Evolutionary conservation across 2,329 filamentous ascomycete species (phyloP).

Genomic region (Penicillium sp.): DNA sequence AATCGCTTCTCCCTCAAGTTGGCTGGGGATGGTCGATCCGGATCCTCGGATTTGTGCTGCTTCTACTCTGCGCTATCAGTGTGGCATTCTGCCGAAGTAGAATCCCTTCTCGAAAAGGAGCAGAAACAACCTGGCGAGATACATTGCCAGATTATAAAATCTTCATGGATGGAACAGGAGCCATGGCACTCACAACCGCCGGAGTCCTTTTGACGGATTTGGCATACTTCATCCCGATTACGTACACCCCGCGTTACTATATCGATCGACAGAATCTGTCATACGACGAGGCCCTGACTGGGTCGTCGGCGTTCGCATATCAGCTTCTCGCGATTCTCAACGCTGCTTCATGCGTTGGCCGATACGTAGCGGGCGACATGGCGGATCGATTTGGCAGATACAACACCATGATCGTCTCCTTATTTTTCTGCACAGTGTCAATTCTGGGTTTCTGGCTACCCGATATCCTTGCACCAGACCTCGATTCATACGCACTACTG

Average conservation of each 20-base stretch:
- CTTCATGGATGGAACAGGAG: background rate
- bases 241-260: background rate
- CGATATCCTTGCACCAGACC: background rate
- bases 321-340: slow-evolving; percentile 1
- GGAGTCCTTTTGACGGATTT: background rate
- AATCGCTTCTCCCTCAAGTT: slow-evolving; percentile 21
- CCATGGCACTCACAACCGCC: background rate
- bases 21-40: slow-evolving; percentile 32
- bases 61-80: background rate
- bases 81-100: background rate
- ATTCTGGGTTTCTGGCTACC: background rate
- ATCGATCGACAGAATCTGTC: background rate
- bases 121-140: background rate
- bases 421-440: slow-evolving; percentile 43
- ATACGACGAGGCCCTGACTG: background rate
- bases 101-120: background rate
- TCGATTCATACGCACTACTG: background rate
- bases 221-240: background rate
- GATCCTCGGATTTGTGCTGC: slow-evolving; percentile 30
- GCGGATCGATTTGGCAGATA: slow-evolving; percentile 66
- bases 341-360: slow-evolving; percentile 44
- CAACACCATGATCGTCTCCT: slow-evolving; percentile 62
- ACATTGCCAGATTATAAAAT: background rate
- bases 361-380: slow-evolving; percentile 62
- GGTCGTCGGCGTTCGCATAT: slow-evolving; percentile 15